Base-by-base conservation (phyloP, 257 asterid genomes). In the Plantago major region DNA sequence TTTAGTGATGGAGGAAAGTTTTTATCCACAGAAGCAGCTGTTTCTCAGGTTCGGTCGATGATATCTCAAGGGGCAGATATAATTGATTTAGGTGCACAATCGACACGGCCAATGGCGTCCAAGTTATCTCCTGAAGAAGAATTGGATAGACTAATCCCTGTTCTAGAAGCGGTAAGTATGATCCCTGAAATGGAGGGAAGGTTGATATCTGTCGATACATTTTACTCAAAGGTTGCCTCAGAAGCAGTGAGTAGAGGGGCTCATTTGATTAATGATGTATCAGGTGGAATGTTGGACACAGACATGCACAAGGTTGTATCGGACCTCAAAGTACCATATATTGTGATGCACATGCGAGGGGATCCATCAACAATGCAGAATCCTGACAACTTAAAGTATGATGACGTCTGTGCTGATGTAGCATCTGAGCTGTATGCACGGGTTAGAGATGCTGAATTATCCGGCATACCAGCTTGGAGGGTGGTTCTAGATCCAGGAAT, bases 401-500 rank as follows among this genome's bases (percentile, higher is more conserved):
- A 49, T 14, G 68, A 87, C 55, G 88, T 85, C 22, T 85, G 91
- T 63, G 66, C 58, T 11, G 96, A 87, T 8, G 96, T 89, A 28
- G 95, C 91, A 0, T 42, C 53, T 2, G 96, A 93, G 86, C 63
- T 93, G 37, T 75, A 69, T 33, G 13, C 42, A 15, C 66, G 75
- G 46, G 77, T 79, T 68, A 69, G 81, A 63, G 86, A 80, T 51
- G 99, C 97, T 12, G 99, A 93, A 79, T 16, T 79, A 30, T 71
- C 80, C 0, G 99, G 99, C 18, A 73, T 93, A 58, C 99, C 99
- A 30, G 94, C 96, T 55, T 93, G 99, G 99, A 85, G 96, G 82
- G 75, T 93, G 44, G 73, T 89, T 54, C 9, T 82, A 46, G 99
- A 93, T 71, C 99, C 95, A 0, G 97, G 97, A 17, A 76, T 93